Conservation (phyloP, 2,329 filamentous ascomycete genomes). For the Capronia coronata region DNA sequence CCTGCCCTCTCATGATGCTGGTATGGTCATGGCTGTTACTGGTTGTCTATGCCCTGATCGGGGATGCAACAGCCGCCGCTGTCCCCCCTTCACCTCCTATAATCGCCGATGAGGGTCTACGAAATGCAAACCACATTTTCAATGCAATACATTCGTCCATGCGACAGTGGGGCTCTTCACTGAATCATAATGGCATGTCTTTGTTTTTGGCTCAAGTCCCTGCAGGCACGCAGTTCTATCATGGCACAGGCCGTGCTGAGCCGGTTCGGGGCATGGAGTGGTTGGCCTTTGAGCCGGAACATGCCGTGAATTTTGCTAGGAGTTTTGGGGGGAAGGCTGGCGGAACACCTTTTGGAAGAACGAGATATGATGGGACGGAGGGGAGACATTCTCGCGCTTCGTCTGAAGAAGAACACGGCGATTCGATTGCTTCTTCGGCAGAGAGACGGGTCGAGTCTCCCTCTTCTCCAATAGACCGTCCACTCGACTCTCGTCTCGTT, state of each 20-base stretch:
- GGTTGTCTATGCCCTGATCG: not conserved
- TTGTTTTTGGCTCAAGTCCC: slow-evolving; percentile 62
- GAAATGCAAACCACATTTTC: slow-evolving; percentile 61
- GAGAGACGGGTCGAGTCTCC: too few relatives aligned
- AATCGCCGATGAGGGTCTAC: not conserved
- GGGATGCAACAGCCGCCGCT: not conserved
- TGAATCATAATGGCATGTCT: slow-evolving; percentile 70
- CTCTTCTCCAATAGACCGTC: too few relatives aligned
- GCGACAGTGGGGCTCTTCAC: slow-evolving; percentile 66
- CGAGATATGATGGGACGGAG: not conserved
- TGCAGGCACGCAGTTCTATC: slow-evolving; percentile 59
- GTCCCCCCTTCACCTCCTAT: not conserved
- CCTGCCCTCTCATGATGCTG: not conserved
- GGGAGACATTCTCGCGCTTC: not conserved
- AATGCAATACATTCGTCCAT: slow-evolving; percentile 66
- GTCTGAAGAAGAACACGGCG: not conserved
- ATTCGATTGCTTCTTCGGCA: too few relatives aligned
- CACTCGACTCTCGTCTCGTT: too few relatives aligned
- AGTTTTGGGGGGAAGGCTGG: not conserved
- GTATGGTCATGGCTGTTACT: not conserved
- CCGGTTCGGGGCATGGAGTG: slow-evolving; percentile 41
- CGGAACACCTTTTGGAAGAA: not conserved
- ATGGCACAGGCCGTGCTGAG: slow-evolving; percentile 48
- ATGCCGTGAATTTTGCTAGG: slow-evolving; percentile 59
- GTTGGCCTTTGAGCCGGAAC: slow-evolving; percentile 69